Evolutionary conservation across 2,329 filamentous ascomycete species (phyloP).

Genomic region (Lachnellula subtilissima): DNA sequence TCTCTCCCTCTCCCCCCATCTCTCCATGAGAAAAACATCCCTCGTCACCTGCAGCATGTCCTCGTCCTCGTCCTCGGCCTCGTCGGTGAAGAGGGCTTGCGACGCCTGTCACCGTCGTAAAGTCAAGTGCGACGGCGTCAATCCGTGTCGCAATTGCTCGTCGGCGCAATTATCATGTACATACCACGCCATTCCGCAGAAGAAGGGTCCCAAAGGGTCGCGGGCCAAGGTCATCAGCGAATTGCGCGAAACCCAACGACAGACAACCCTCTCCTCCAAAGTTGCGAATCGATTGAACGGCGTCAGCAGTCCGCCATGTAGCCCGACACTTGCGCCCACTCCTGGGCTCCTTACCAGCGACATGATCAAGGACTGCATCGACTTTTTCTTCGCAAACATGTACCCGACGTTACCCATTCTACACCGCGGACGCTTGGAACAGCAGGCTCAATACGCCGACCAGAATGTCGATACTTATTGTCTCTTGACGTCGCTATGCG

Average conservation of each 20-base stretch:
- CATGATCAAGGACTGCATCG: constrained; percentile 60
- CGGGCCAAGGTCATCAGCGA: constrained; percentile 73
- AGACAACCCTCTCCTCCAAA: constrained; percentile 58
- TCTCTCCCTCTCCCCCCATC: too few relatives aligned
- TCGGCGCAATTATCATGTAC: constrained; percentile 65
- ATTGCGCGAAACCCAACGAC: constrained; percentile 62
- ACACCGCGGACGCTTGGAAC: constrained; percentile 52
- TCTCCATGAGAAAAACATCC: background rate
- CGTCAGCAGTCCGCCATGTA: constrained; percentile 44
- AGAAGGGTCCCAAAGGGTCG: constrained; percentile 71
- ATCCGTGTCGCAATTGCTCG: constrained; percentile 66
- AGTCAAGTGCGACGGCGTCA: constrained; percentile 67
- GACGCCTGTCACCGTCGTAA: constrained; percentile 71
- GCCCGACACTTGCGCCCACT: constrained; percentile 47
- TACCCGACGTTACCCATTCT: constrained; percentile 61
- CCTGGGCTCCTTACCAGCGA: constrained; percentile 57
- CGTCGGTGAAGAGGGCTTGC: constrained; percentile 53
- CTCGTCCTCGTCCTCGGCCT: constrained; percentile 26
- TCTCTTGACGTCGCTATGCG: constrained; percentile 58
- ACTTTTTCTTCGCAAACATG: constrained; percentile 65
- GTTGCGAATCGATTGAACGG: constrained; percentile 57
- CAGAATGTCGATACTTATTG: constrained; percentile 60
- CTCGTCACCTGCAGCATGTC: background rate
- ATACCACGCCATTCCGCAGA: constrained; percentile 70
- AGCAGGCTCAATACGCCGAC: constrained; percentile 56